A percentile compares a stretch with the other conserved stretches of the same genome.
phyloP scores from a whole-genome alignment of 305 asterid genomes.

The Fraxinus sp. region DNA sequence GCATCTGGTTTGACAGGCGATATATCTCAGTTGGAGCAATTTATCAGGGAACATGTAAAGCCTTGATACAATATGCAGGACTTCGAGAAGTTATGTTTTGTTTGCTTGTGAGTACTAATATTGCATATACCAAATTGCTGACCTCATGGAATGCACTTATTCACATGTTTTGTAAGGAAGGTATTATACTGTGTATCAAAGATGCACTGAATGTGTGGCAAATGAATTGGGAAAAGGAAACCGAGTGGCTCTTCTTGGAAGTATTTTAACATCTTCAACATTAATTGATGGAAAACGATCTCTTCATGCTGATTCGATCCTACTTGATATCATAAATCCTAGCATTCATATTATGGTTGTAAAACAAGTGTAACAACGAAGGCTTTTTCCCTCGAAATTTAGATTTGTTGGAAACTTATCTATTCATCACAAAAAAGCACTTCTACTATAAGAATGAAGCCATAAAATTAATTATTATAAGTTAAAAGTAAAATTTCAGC shows the following conservation, averaged over 20 bases:
- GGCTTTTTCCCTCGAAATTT: background rate
- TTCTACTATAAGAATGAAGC: background rate
- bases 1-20: slow-evolving; percentile 64
- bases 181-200: background rate
- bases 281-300: background rate
- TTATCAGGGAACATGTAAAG: slow-evolving; percentile 58
- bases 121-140: background rate
- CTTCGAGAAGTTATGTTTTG: background rate
- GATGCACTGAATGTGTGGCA: background rate
- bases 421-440: background rate
- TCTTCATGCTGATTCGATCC: background rate
- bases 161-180: background rate
- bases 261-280: background rate
- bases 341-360: background rate
- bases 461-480: background rate
- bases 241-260: background rate
- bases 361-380: background rate
- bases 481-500: background rate
- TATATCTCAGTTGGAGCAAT: slow-evolving; percentile 55
- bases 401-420: background rate
- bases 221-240: background rate
- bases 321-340: background rate
- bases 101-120: background rate
- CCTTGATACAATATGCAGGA: slow-evolving; percentile 28
- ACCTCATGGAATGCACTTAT: background rate